Evolutionary conservation across 129 eudicot genomes (phyloP).

Genomic region (Chrysanthemum seticuspe): DNA sequence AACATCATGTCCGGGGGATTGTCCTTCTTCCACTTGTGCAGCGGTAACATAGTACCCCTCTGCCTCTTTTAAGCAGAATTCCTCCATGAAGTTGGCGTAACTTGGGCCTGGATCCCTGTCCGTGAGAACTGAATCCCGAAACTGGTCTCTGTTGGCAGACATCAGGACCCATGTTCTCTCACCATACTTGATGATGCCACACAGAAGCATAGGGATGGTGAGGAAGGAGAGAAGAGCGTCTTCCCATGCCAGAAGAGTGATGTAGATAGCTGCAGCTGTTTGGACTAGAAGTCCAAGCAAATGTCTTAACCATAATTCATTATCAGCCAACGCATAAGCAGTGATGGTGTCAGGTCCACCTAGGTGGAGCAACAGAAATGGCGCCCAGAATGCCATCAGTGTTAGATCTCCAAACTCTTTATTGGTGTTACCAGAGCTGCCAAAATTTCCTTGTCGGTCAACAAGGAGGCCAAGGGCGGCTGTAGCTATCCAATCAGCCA

Average conservation of each 20-base stretch:
- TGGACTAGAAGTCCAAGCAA: too few species aligned
- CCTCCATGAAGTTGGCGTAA: not conserved
- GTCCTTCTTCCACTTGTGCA: not conserved
- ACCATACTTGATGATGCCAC: not conserved
- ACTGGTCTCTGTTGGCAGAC: not conserved
- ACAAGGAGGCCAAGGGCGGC: too few species aligned
- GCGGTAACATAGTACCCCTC: not conserved
- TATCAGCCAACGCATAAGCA: too few species aligned
- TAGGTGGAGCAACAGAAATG: too few species aligned
- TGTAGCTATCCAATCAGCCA: too few species aligned
- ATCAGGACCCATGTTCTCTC: not conserved
- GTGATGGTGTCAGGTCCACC: too few species aligned
- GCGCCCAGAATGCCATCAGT: too few species aligned
- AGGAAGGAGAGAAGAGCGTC: not conserved
- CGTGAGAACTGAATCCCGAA: not conserved
- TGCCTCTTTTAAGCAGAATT: not conserved
- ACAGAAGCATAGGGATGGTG: not conserved
- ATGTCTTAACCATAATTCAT: too few species aligned
- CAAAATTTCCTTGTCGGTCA: too few species aligned
- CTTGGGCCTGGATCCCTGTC: not conserved
- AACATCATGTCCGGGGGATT: not conserved
- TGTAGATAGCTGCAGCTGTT: too few species aligned
- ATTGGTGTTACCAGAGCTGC: too few species aligned
- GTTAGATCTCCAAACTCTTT: too few species aligned
- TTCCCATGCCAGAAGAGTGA: not conserved